phyloP scores from a whole-genome alignment of 257 asterid species.

The Solanum pennellii region DNA sequence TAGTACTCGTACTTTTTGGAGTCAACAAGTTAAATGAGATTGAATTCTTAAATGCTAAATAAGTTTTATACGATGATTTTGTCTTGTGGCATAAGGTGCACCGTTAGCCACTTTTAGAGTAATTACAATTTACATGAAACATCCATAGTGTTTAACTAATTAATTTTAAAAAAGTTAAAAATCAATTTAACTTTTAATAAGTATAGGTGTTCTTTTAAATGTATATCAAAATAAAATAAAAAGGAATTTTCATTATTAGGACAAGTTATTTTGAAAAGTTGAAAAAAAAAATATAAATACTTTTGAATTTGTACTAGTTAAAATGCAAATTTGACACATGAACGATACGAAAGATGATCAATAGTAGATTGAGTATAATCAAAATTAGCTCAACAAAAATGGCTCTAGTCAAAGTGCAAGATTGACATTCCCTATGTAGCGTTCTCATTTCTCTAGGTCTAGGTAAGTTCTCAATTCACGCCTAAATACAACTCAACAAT shows the following conservation, averaged over 20 bases:
- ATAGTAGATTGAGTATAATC: rapidly evolving
- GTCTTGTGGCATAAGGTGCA: not conserved
- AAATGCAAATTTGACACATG: not conserved
- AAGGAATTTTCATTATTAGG: not conserved
- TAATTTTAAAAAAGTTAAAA: too few relatives aligned
- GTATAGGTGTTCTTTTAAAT: too few relatives aligned
- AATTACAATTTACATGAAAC: too few relatives aligned
- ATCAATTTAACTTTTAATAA: too few relatives aligned
- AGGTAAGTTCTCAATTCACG: too few relatives aligned
- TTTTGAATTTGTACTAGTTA: not conserved
- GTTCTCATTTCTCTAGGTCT: too few relatives aligned
- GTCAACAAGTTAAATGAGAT: not conserved
- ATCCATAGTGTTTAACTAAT: not conserved
- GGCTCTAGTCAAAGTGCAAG: too few relatives aligned
- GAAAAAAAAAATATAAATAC: not conserved
- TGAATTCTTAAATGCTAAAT: not conserved
- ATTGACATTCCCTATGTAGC: too few relatives aligned
- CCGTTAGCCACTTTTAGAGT: not conserved
- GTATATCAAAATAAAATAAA: not conserved
- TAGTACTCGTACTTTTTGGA: not conserved
- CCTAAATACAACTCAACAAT: not conserved
- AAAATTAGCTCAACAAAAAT: too few relatives aligned
- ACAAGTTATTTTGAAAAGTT: too few relatives aligned
- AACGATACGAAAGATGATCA: too few relatives aligned
- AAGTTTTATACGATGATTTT: not conserved